phyloP scores from a whole-genome alignment of 805 yeast species.

The Tetrapisispora fleetii region DNA sequence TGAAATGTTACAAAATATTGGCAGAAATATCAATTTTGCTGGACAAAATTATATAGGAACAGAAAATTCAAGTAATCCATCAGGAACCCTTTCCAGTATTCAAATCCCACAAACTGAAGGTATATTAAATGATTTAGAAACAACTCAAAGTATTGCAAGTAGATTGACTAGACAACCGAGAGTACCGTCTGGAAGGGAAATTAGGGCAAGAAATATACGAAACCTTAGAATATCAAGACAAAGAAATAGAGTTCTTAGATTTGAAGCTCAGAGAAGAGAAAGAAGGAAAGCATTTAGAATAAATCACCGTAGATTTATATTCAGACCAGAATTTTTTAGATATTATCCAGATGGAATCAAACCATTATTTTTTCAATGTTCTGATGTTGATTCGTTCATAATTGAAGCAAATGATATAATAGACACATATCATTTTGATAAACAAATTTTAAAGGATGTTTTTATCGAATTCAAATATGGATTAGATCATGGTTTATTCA shows the following conservation, averaged over 20 bases:
- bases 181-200: neutral
- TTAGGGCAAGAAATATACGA: neutral
- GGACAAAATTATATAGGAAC: neutral
- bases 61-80: neutral
- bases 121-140: neutral
- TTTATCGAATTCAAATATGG: neutral
- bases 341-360: neutral
- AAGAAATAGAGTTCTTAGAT: neutral
- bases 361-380: neutral
- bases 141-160: neutral
- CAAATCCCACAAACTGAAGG: neutral
- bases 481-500: neutral
- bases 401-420: neutral
- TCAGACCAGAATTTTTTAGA: neutral
- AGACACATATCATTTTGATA: neutral
- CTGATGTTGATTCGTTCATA: neutral
- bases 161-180: neutral
- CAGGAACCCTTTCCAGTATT: neutral
- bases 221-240: neutral
- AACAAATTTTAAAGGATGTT: neutral
- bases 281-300: neutral
- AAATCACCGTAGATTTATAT: neutral
- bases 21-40: neutral
- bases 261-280: constrained; percentile 1
- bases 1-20: constrained; percentile 12